Evolutionary conservation across 2,329 filamentous ascomycete genomes (phyloP).

Genomic region (Exophiala oligosperma): DNA sequence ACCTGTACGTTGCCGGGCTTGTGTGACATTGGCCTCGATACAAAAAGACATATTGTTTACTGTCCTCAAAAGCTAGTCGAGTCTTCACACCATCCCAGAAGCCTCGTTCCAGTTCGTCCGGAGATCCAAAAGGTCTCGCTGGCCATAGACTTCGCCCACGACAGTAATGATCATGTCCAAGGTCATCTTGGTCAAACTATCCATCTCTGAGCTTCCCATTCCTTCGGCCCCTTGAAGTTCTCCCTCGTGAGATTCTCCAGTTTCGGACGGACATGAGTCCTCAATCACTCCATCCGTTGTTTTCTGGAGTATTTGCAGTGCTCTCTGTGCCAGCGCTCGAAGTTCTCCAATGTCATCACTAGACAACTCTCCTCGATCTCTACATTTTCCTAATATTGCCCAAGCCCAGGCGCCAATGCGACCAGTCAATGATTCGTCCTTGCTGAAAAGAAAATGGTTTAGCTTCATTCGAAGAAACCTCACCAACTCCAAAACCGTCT

Average conservation of each 20-base stretch:
- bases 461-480: conserved; percentile 59
- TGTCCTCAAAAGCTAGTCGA: neutral
- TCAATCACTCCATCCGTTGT: conserved; percentile 30
- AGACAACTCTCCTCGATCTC: conserved; percentile 71
- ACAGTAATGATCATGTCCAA: conserved; percentile 91
- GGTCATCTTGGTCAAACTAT: conserved; percentile 47
- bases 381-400: conserved; percentile 74
- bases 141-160: conserved; percentile 84
- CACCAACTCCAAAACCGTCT: conserved; percentile 66
- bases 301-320: conserved; percentile 59
- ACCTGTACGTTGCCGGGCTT: too few species aligned
- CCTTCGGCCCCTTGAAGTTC: conserved; percentile 17
- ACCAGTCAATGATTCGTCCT: conserved; percentile 59
- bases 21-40: neutral
- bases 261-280: neutral
- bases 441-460: conserved; percentile 62
- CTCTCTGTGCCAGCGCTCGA: conserved; percentile 76
- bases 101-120: conserved; percentile 55
- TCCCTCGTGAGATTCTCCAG: conserved; percentile 9
- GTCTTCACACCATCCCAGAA: neutral
- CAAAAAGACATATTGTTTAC: neutral
- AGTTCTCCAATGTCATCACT: conserved; percentile 74
- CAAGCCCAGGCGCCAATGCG: conserved; percentile 81
- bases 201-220: neutral
- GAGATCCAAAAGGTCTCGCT: conserved; percentile 78